Evolutionary conservation across 2,329 filamentous ascomycete genomes (phyloP), one percentile per base, ranked within the genome.

Genomic region (Coniochaeta prunicola): DNA sequence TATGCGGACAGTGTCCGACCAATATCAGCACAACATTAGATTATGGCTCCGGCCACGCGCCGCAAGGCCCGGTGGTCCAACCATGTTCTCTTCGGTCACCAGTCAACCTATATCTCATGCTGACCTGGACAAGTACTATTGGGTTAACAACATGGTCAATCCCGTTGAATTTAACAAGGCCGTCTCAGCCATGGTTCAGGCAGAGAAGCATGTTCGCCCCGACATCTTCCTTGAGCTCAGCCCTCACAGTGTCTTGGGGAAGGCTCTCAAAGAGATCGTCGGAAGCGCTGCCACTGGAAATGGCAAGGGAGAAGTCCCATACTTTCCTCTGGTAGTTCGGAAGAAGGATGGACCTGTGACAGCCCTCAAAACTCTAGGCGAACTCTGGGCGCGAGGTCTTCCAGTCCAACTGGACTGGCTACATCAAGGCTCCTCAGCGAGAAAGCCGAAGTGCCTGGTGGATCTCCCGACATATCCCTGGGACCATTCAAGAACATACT

Each of bases 381-480:
- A 38, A 4, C 54, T 56, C 17, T 56, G 54, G 54, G n/a, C 34
- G 6, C 53, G 53, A 24, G 53, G 28, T 19, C 28, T 55, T 13
- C 33, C 53, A 13, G 9, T 55, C 17, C 17, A 36, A 17, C 30
- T 55, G 13, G 53, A 55, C 53, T 55, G 53, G 53, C 31, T 42
- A 19, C 34, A 56, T 42, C 15, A 42, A 13, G 24, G 21, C 2
- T 5, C 19, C 2, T 24, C 31, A 30, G 12, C 7, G 42, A 15
- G 30, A 9, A 28, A 6, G 5, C 57, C 57, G 2, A 58, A 58
- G 36, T 58, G 57, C 53, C 45, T 58, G 15, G 48, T 53, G 2
- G 74, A 78, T 59, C 66, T 84, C 33, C 81, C 82, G 1, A 71
- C 74, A 0, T 84, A 84, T 60, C 74, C 78, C 2, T 84, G 81